Base-by-base conservation (phyloP, 768 basidiomycete species). In the Paxillus ammoniavirescens region DNA sequence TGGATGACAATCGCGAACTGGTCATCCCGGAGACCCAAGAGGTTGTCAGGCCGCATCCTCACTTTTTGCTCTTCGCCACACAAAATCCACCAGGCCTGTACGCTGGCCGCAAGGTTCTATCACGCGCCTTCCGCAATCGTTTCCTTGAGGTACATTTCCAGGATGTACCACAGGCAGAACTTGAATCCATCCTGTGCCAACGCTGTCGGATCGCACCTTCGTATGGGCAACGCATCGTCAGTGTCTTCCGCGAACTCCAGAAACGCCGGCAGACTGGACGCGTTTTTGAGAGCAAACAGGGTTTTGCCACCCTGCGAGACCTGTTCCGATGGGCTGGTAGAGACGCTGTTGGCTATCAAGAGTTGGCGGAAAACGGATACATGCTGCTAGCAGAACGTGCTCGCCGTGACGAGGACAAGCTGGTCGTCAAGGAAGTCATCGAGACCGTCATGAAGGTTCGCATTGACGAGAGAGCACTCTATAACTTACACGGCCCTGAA, bases 91-190 rank as follows among this genome's bases (percentile, higher is more conserved):
- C 96, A 0, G 96, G 96, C 3, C 69, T 98, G 23, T 98, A 98
- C 65, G 96, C 88, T 2, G 97, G 97, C 6, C 81, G 97, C 59
- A 99, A 99, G 65, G 81, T 96, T 8, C 73, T 98, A 10, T 98
- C 96, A 3, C 83, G 97, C 8, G 97, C 97, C 0, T 98, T 99
- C 75, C 83, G 97, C 30, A 97, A 94, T 71, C 90, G 97, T 6
- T 98, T 98, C 72, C 81, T 99, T 15, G 97, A 99, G 69, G 91
- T 98, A 18, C 94, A 98, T 66, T 98, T 98, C 65, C 89, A 92
- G 49, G 96, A 99, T 61, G 95, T 98, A 0, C 97, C 97, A 0
- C 92, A 98, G 69, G 78, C 77, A 5, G 97, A 99, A 67, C 75
- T 98, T 42, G 93, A 98, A 71, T 89, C 84, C 3, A 98, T 99